Percentiles rank a stretch among this genome's conserved stretches.
Evolutionary conservation across 78 protist genomes (phyloP).

Genomic region (Cavenderia fasciculata): DNA sequence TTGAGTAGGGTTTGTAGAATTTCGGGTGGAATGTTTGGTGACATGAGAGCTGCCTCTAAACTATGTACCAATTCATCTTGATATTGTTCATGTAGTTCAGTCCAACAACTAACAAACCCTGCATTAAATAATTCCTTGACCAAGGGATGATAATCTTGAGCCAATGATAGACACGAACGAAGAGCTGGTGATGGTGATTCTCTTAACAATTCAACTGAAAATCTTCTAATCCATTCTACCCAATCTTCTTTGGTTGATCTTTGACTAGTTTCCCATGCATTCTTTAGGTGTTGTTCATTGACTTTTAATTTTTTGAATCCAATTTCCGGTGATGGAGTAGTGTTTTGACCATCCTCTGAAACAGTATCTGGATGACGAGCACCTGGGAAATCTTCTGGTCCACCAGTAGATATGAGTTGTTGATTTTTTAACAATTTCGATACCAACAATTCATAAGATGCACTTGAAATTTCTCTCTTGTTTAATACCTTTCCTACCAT

Average conservation of each 20-base stretch:
- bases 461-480: conserved; percentile 46
- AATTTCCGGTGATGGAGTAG: conserved; percentile 48
- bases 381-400: background rate
- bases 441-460: conserved; percentile 70
- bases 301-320: conserved; percentile 74
- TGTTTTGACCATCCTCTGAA: background rate
- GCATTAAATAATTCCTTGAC: conserved; percentile 97
- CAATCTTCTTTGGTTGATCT: conserved; percentile 95
- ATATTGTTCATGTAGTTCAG: conserved; percentile 86
- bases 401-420: conserved; percentile 39
- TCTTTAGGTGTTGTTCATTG: conserved; percentile 81
- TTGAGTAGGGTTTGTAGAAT: conserved; percentile 91
- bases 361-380: conserved; percentile 8
- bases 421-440: conserved; percentile 42
- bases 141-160: conserved; percentile 90
- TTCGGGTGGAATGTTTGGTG: conserved; percentile 93
- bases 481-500: conserved; percentile 83
- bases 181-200: conserved; percentile 97
- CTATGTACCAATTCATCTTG: conserved; percentile 69
- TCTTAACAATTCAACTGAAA: conserved; percentile 91
- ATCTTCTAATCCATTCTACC: conserved; percentile 95
- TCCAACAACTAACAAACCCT: conserved; percentile 96
- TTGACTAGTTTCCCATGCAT: conserved; percentile 92
- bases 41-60: conserved; percentile 69
- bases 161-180: conserved; percentile 92